Evolutionary conservation across 257 asterid genomes (phyloP), one percentile per base, ranked within the genome.

Genomic region (Ligustrum vulgare): DNA sequence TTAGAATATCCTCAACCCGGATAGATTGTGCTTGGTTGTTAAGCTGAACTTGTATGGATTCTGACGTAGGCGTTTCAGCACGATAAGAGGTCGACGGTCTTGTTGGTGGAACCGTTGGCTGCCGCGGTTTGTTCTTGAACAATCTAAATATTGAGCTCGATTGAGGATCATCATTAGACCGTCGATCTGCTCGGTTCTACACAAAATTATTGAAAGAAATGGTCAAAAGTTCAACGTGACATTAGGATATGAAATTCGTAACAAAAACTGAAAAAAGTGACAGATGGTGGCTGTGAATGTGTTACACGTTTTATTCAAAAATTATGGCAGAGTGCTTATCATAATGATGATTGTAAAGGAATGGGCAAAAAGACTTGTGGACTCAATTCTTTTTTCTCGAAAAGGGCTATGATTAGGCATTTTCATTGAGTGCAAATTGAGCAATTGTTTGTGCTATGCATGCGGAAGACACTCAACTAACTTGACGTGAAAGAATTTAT

Each of bases 21-120:
- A 90, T 75, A 12, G 70, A 75, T 4, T 80, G 86, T 25, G 85
- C 39, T 71, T 85, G 81, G 39, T 74, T 80, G 5, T 75, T 86
- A 28, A 88, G 87, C 73, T 84, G 82, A 34, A 86, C 90, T 73
- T 84, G 82, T 47, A 89, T 79, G 4, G 86, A 34, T 65, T 88
- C 89, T 6, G 90, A 67, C 45, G 28, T 70, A 20, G 84, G 74
- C 3, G 90, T 67, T 56, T 82, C 80, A 78, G 72, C 75, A 11
- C 84, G 86, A 47, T 77, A 69, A 9, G 54, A 37, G 16, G 70
- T 73, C 51, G 84, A 79, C 72, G 77, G 80, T 79, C 83, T 66
- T 1, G 31, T 0, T 28, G 31, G 31, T 28, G 37, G 10, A 36
- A 36, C 41, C 41, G 10, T 2, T 36, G 43, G 2, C 45, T 10